Evolutionary conservation across 1,139 yeast genomes (phyloP), one percentile per base, ranked within the genome.

Genomic region (Debaryomyces singareniensis): DNA sequence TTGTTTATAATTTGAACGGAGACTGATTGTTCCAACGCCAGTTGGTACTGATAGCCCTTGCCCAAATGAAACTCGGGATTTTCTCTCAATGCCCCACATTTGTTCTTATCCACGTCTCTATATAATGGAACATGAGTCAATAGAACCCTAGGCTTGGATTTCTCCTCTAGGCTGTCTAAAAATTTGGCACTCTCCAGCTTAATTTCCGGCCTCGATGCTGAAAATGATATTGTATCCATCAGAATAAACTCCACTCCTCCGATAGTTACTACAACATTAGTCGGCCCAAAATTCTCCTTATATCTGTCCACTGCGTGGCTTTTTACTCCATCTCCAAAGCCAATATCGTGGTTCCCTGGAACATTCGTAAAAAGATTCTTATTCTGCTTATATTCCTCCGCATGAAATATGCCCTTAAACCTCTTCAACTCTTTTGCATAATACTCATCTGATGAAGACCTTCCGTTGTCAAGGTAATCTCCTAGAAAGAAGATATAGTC

Each of bases 271-370:
- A 58, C 35, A 2, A 38, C 34, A 42, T 73, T 72, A 2, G 69
- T 51, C 4, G 40, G 32, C 3, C 75, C 78, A 45, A 71, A 73
- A 15, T 49, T 45, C 12, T 47, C 31, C 15, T 37, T 39, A 35
- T 70, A 73, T 27, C 78, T 48, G 2, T 46, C 46, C 21, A 69
- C 41, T n/a, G 68, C 51, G 5, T 51, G 42, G 3, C 44, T 13
- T 18, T 61, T 58, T 15, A 73, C 75, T 5, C 66, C 67, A 41
- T 71, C 58, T 5, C 69, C 75, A 49, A 65, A 68, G 1, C 80
- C 80, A 24, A 73, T 63, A 48, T 73, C 80, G 43, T 73, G 79
- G 42, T 73, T 73, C 2, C 80, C 80, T 0, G 78, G 72, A 1
- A 69, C 51, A 33, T 65, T 61, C 6, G 50, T 40, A 33, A 59